These are phyloP conservation scores for Platanthera zijinensis DNA, from an alignment of 106 monocot genomes.

Conservation along the genomic window DNA sequence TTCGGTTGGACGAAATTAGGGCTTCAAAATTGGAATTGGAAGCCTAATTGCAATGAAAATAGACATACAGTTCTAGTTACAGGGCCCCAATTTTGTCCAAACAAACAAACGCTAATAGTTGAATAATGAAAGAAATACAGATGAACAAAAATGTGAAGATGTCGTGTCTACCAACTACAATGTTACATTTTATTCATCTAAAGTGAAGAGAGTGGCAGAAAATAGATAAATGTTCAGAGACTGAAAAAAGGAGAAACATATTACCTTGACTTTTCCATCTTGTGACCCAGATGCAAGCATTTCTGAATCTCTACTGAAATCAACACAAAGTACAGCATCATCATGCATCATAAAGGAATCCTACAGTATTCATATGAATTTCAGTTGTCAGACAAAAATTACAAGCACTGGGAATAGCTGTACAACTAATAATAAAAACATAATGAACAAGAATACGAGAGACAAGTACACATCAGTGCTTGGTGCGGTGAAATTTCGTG, in stretches of 20 bases:
- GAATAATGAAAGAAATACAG: no score
- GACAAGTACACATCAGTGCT: not conserved
- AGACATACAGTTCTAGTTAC: no score
- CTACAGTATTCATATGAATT: slow-evolving; percentile 29
- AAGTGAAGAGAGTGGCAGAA: not conserved
- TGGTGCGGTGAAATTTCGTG: not conserved
- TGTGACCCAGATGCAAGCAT: slow-evolving; percentile 95
- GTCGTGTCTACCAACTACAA: not conserved
- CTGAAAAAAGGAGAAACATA: not conserved
- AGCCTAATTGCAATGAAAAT: no score
- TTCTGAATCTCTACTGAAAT: slow-evolving; percentile 97
- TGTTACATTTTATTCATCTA: not conserved
- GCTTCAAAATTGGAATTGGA: no score
- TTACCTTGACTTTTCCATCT: slow-evolving; percentile 97
- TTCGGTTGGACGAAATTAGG: no score
- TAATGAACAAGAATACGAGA: not conserved
- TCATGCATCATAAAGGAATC: slow-evolving; percentile 99
- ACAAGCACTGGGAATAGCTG: not conserved
- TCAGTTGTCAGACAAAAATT: not conserved
- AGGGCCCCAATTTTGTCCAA: no score
- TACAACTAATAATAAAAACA: not conserved
- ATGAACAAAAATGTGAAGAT: not conserved
- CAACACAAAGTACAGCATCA: slow-evolving; percentile 87
- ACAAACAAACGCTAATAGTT: no score
- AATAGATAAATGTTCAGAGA: not conserved